Conservation (phyloP, 2,329 filamentous ascomycete species). For the Fusarium beomiforme region DNA sequence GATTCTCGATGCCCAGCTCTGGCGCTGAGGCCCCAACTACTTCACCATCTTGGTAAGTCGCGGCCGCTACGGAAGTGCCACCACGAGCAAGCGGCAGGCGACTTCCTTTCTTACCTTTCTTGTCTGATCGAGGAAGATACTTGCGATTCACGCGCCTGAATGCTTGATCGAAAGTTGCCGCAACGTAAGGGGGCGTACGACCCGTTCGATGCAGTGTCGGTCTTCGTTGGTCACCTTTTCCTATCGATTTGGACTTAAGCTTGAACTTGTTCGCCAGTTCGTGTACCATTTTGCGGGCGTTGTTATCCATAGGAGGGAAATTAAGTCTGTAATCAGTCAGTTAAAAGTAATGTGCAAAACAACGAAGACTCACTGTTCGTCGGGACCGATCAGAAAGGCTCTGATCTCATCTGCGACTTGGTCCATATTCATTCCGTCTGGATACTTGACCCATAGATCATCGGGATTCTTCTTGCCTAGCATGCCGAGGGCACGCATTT, state of each 20-base stretch:
- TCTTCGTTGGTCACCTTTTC: slow-evolving; percentile 76
- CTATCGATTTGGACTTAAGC: slow-evolving; percentile 85
- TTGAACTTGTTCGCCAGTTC: slow-evolving; percentile 78
- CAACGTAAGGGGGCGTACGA: slow-evolving; percentile 69
- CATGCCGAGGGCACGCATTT: slow-evolving; percentile 71
- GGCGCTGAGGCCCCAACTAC: slow-evolving; percentile 86
- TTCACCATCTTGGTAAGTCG: slow-evolving; percentile 81
- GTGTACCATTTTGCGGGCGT: slow-evolving; percentile 81
- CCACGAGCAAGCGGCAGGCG: slow-evolving; percentile 39
- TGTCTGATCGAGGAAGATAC: slow-evolving; percentile 66
- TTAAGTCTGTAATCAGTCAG: slow-evolving; percentile 62
- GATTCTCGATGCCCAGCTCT: slow-evolving; percentile 84
- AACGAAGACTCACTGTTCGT: slow-evolving; percentile 65
- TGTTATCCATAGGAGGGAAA: slow-evolving; percentile 86
- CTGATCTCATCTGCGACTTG: slow-evolving; percentile 79
- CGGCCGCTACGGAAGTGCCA: slow-evolving; percentile 33
- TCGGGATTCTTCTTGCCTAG: slow-evolving; percentile 68
- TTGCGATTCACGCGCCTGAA: slow-evolving; percentile 53
- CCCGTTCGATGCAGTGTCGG: slow-evolving; percentile 80
- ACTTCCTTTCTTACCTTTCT: slow-evolving; percentile 48
- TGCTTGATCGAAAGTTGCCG: slow-evolving; percentile 60
- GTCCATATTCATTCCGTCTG: slow-evolving; percentile 74
- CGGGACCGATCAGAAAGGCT: slow-evolving; percentile 71
- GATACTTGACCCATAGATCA: slow-evolving; percentile 76
- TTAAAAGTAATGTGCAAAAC: not conserved